A percentile compares a stretch with the other conserved stretches of the same genome.
These are phyloP conservation scores for Pythium grandisporangium DNA, from an alignment of 352 stramenopile species.

Conservation along the genomic window DNA sequence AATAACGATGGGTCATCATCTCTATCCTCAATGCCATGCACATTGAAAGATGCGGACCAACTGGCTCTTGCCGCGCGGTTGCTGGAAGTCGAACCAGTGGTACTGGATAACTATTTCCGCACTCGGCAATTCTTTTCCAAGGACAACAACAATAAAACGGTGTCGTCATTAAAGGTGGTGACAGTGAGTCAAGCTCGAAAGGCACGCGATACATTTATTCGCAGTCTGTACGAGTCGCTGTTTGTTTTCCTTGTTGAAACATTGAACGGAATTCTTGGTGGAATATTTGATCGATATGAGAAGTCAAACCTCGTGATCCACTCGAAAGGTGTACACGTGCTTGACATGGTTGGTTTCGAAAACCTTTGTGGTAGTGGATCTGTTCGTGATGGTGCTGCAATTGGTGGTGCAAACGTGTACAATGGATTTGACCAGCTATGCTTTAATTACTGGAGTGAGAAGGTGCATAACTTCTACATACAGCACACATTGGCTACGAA, in stretches of 20 bases:
- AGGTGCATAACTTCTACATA: conserved; percentile 73
- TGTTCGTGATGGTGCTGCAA: too few species aligned
- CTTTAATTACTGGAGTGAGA: conserved; percentile 84
- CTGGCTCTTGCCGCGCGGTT: conserved; percentile 60
- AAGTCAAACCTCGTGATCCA: conserved; percentile 79
- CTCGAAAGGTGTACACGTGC: conserved; percentile 71
- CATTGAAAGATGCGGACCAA: conserved; percentile 52
- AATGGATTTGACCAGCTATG: conserved; percentile 77
- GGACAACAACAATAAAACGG: conserved; percentile 52
- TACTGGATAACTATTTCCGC: conserved; percentile 82
- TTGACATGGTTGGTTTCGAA: conserved; percentile 75
- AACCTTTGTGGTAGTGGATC: conserved; percentile 28
- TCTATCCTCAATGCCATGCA: too few species aligned
- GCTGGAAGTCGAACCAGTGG: conserved; percentile 67
- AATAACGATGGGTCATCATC: conserved; percentile 24
- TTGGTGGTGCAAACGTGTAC: conserved; percentile 13
- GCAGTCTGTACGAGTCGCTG: conserved; percentile 67
- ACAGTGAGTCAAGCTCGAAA: conserved; percentile 63
- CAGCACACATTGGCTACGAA: conserved; percentile 64
- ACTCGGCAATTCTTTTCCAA: conserved; percentile 77
- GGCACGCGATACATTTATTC: conserved; percentile 70
- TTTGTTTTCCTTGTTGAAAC: conserved; percentile 76
- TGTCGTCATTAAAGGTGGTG: conserved; percentile 77
- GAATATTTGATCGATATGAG: conserved; percentile 77
- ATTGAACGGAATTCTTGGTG: conserved; percentile 69